Conservation (phyloP, 371 early-diverging fungal genomes). For the Mortierella sp. region DNA sequence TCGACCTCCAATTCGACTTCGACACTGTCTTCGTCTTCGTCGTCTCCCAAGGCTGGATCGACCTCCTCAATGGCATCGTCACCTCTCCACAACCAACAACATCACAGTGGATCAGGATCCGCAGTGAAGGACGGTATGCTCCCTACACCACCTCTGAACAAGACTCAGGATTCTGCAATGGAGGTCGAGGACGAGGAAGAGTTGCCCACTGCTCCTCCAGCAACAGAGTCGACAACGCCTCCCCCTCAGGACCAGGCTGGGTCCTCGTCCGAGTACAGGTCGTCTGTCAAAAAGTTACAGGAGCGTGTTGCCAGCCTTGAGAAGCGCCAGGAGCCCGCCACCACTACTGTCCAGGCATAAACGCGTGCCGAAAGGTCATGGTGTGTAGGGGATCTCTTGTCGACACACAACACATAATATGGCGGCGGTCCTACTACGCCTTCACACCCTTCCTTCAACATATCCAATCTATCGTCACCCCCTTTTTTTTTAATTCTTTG, state of each 20-base stretch:
- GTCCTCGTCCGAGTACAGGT: constrained; percentile 28
- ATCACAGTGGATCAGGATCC: constrained; percentile 1
- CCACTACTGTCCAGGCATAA: constrained; percentile 16
- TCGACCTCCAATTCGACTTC: constrained; percentile 20
- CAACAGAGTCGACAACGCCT: constrained; percentile 21
- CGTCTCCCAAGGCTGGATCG: constrained; percentile 13
- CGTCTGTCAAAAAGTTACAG: constrained; percentile 45
- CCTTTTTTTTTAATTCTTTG: not conserved
- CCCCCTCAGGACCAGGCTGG: constrained; percentile 25
- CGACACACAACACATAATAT: not conserved
- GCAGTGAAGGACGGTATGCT: constrained; percentile 48
- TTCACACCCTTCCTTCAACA: not conserved
- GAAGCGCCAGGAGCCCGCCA: constrained; percentile 36
- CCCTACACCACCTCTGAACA: constrained; percentile 55
- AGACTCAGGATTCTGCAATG: constrained; percentile 54
- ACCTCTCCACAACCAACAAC: not conserved
- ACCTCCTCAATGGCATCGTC: not conserved
- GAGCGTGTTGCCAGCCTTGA: constrained; percentile 48
- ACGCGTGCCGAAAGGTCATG: not conserved
- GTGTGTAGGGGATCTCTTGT: not conserved
- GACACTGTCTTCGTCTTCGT: constrained; percentile 30
- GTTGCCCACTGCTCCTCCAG: constrained; percentile 14
- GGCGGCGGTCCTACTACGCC: not conserved
- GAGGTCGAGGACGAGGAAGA: constrained; percentile 48
- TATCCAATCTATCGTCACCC: not conserved